These are phyloP conservation scores for Cladosporium sp. DNA, from an alignment of 2,329 filamentous ascomycete genomes.

Conservation along the genomic window DNA sequence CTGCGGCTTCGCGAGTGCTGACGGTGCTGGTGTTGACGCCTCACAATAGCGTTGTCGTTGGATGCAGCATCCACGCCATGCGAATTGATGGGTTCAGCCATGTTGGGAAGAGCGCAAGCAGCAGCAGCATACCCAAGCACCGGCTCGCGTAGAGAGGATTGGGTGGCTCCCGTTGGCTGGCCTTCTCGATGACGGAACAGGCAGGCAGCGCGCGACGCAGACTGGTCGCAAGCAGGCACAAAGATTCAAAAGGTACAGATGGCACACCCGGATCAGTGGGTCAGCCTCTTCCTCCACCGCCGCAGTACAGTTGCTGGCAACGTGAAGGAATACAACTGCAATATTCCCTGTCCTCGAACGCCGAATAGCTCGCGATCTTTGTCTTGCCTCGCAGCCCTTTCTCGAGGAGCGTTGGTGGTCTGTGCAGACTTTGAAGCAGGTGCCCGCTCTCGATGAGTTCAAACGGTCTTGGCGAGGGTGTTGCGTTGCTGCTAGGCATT, in stretches of 20 bases:
- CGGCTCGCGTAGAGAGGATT: background rate
- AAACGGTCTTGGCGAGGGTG: background rate
- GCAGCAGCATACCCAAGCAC: background rate
- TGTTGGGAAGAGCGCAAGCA: background rate
- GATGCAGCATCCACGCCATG: slow-evolving; percentile 1
- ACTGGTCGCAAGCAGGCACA: background rate
- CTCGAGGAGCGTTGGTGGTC: background rate
- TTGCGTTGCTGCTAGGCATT: background rate
- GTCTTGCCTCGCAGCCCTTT: slow-evolving; percentile 11
- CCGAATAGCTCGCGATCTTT: background rate
- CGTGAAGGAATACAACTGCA: background rate
- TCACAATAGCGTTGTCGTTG: background rate
- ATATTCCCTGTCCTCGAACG: background rate
- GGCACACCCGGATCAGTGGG: background rate
- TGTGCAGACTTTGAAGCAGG: background rate
- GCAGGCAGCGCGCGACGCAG: slow-evolving; percentile 8
- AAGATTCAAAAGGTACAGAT: background rate
- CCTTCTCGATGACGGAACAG: slow-evolving; percentile 9
- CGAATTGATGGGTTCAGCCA: background rate
- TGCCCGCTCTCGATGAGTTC: background rate
- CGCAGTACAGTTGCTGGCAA: background rate
- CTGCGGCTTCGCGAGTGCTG: slow-evolving; percentile 11
- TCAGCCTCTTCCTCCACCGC: background rate
- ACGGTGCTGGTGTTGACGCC: slow-evolving; percentile 11
- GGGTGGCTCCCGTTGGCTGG: background rate